Conservation (phyloP, 192 early-diverging fungal genomes). For the Gryganskiella cystojenkinii region DNA sequence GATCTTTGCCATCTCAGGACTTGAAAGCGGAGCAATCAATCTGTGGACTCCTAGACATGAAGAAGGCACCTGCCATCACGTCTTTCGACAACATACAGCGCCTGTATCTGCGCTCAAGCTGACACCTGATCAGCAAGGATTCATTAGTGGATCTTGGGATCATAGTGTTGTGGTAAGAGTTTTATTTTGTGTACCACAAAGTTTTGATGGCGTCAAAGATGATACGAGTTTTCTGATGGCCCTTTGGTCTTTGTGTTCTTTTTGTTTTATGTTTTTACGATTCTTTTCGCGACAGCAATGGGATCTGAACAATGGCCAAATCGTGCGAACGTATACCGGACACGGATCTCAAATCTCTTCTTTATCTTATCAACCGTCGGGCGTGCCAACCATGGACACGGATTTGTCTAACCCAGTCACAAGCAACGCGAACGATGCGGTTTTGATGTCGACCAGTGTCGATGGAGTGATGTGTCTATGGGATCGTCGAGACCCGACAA, state of each 20-base stretch:
- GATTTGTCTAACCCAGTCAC: constrained; percentile 29
- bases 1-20: constrained; percentile 83
- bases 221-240: no score
- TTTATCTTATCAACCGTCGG: constrained; percentile 73
- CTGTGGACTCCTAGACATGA: constrained; percentile 92
- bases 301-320: constrained; percentile 86
- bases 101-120: constrained; percentile 88
- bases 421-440: constrained; percentile 39
- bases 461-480: constrained; percentile 80
- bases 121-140: constrained; percentile 80
- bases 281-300: constrained; percentile 62
- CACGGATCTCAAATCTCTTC: constrained; percentile 88
- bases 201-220: not conserved
- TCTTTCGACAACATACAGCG: constrained; percentile 81
- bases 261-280: no score
- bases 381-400: constrained; percentile 21
- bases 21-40: constrained; percentile 86
- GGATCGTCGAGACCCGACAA: constrained; percentile 73
- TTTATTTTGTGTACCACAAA: not conserved
- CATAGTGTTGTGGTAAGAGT: constrained; percentile 71
- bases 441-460: constrained; percentile 79
- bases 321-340: constrained; percentile 75
- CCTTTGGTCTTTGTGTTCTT: no score
- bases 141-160: constrained; percentile 98
- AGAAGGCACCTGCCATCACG: constrained; percentile 90